Percentiles rank a stretch among this genome's conserved stretches.
Conservation (phyloP, 148 eudicot species). For the Amaranthus palmeri region DNA sequence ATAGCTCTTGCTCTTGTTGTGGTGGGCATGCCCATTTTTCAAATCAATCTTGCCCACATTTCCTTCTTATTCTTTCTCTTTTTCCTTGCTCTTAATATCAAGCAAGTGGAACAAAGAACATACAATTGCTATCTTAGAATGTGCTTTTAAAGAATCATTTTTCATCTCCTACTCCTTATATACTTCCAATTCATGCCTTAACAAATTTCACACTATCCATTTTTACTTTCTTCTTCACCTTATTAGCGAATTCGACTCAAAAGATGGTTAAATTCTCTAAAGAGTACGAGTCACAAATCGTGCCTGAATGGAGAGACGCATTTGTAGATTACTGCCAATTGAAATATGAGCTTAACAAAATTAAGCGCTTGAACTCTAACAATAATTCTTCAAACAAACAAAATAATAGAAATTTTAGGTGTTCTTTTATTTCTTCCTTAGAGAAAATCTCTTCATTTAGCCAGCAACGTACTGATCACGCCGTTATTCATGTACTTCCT, state of each 20-base stretch:
- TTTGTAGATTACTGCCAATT: constrained; percentile 80
- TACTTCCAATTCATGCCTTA: constrained; percentile 31
- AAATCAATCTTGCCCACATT: constrained; percentile 32
- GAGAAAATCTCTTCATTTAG: constrained; percentile 49
- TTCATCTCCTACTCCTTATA: constrained; percentile 40
- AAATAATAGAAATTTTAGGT: constrained; percentile 27
- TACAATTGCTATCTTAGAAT: constrained; percentile 48
- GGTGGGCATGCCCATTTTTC: constrained; percentile 31
- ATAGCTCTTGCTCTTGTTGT: background rate
- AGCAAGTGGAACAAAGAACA: constrained; percentile 45
- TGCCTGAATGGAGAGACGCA: constrained; percentile 98
- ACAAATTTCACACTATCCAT: constrained; percentile 28
- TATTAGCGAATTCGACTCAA: background rate
- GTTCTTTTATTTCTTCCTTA: constrained; percentile 43
- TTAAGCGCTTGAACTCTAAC: constrained; percentile 32
- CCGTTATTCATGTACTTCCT: constrained; percentile 60
- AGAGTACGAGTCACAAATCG: constrained; percentile 81
- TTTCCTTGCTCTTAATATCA: constrained; percentile 1
- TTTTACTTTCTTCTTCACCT: background rate
- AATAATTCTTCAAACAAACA: constrained; percentile 25
- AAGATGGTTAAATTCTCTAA: constrained; percentile 74
- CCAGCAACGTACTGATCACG: constrained; percentile 39
- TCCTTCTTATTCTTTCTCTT: constrained; percentile 17
- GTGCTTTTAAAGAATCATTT: constrained; percentile 51
- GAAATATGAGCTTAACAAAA: constrained; percentile 75